Evolutionary conservation across 2,329 filamentous ascomycete genomes (phyloP), one percentile per base, ranked within the genome.

Genomic region (Ophiostoma angusticollis): DNA sequence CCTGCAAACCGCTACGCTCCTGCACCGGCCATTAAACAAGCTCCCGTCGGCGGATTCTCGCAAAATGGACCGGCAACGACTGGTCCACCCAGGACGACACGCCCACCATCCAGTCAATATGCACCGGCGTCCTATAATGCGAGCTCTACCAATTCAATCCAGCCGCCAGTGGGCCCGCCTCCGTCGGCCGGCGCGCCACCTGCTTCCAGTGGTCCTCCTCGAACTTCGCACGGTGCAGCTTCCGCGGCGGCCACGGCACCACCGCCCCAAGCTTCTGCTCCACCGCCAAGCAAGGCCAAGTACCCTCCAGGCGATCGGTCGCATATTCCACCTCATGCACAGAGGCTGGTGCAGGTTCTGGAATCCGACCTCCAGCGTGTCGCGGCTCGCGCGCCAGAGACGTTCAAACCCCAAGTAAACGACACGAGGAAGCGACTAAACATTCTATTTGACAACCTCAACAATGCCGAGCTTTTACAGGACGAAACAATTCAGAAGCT

Each of bases 381-480:
- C 40, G 87, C 87, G 43, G 64, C 78, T 23, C 81, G 84, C 49
- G 91, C 91, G 1, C 91, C 91, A 14, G 67, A 80, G n/a, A 78
- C 80, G 13, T 95, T 91, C 63, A 80, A 84, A 46, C 72, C 78
- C 12, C 87, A 96, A 57, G 86, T 98, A 16, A 83, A 85, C 52
- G 91, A 96, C 56, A 91, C 87, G 2, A 84, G 94, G 57, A 94
- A 94, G 63, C 78, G 91, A 21, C 70, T 98, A 43, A 84, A 83
- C 52, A 78, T 95, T 35, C 67, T 98, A n/a, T 96, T 95, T 57
- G 89, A 98, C 55, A 86, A 95, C 58, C 68, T 98, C 33, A 98
- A 96, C 69, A 96, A 96, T 49, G 82, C 87, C 54, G 87, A 96
- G 53, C 67, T 95, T 29, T 68, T 96, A 39, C 83, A 81, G 62